A percentile compares a stretch with the other conserved stretches of the same genome.
Conservation (phyloP, 176 grass and related monocot genomes). For the Saccharum officinarum region DNA sequence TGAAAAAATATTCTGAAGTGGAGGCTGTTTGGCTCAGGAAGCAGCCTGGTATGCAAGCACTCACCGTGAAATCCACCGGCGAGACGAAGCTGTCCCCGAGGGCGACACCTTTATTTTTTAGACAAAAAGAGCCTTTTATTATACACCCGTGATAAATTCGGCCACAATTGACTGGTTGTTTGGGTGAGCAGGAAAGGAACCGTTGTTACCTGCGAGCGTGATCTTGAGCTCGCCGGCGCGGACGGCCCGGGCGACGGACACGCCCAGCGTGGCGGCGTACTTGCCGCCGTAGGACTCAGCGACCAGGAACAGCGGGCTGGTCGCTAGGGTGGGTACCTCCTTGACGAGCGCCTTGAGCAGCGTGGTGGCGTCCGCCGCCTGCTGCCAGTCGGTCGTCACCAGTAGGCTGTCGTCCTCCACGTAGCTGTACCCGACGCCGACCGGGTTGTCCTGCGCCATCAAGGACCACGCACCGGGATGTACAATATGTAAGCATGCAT, state of each 20-base stretch:
- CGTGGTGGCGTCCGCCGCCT: conserved; percentile 48
- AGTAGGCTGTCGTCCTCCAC: conserved; percentile 63
- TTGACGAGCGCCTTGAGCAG: conserved; percentile 58
- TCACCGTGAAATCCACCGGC: conserved; percentile 70
- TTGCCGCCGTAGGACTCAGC: conserved; percentile 89
- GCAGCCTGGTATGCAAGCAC: neutral
- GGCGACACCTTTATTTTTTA: conserved; percentile 49
- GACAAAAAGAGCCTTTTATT: neutral
- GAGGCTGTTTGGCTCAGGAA: no score
- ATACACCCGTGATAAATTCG: neutral
- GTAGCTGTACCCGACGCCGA: conserved; percentile 82
- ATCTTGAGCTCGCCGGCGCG: conserved; percentile 63
- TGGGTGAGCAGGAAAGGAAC: no score
- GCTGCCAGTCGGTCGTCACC: conserved; percentile 64
- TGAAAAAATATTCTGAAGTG: no score
- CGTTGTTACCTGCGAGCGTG: conserved; percentile 53
- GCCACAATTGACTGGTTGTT: no score
- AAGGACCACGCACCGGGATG: no score
- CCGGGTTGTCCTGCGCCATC: conserved; percentile 74
- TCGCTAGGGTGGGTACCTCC: conserved; percentile 37
- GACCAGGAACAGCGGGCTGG: conserved; percentile 68
- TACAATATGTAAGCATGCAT: neutral
- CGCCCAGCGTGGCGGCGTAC: conserved; percentile 66
- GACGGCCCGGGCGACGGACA: conserved; percentile 50
- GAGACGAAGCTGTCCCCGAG: conserved; percentile 86